phyloP scores from a whole-genome alignment of 1,284 basidiomycete genomes.

The Cryptococcus neoformans region DNA sequence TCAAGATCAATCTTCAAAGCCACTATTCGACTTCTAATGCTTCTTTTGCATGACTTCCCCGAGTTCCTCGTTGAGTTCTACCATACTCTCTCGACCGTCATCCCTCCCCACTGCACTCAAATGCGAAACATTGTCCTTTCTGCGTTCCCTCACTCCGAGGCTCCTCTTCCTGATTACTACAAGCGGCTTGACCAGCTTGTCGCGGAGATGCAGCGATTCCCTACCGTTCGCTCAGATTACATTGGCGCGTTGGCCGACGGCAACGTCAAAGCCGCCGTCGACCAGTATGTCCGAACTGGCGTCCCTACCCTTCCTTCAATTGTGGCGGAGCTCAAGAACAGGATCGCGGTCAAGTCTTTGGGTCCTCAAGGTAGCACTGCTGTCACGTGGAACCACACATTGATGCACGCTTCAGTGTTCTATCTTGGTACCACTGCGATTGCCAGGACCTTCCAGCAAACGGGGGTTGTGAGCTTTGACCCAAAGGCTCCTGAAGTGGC shows the following conservation, averaged over 20 bases:
- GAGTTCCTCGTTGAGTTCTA: slow-evolving; percentile 97
- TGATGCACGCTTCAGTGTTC: slow-evolving; percentile 92
- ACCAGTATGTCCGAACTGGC: slow-evolving; percentile 75
- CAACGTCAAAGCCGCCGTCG: slow-evolving; percentile 72
- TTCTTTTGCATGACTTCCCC: slow-evolving; percentile 97
- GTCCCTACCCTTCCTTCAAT: slow-evolving; percentile 56
- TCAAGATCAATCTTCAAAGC: slow-evolving; percentile 90
- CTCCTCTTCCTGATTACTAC: slow-evolving; percentile 69
- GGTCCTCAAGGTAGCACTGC: slow-evolving; percentile 36
- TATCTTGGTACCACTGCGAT: slow-evolving; percentile 89
- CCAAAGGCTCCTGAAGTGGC: slow-evolving; percentile 75
- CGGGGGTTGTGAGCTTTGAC: slow-evolving; percentile 73
- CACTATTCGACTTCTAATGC: slow-evolving; percentile 84
- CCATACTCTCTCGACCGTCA: slow-evolving; percentile 88
- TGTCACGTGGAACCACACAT: slow-evolving; percentile 78
- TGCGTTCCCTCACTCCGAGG: slow-evolving; percentile 85
- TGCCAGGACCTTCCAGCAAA: slow-evolving; percentile 71
- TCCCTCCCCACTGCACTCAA: slow-evolving; percentile 92
- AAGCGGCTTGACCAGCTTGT: slow-evolving; percentile 58
- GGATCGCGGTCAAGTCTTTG: slow-evolving; percentile 62
- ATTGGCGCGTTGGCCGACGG: slow-evolving; percentile 71
- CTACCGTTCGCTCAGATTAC: slow-evolving; percentile 88
- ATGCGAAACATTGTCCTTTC: slow-evolving; percentile 94
- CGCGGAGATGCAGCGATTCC: slow-evolving; percentile 85
- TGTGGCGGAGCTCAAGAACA: slow-evolving; percentile 76